A percentile compares a stretch with the other conserved stretches of the same genome.
Conservation (phyloP, 257 asterid species). For the Solanum sejunctum region DNA sequence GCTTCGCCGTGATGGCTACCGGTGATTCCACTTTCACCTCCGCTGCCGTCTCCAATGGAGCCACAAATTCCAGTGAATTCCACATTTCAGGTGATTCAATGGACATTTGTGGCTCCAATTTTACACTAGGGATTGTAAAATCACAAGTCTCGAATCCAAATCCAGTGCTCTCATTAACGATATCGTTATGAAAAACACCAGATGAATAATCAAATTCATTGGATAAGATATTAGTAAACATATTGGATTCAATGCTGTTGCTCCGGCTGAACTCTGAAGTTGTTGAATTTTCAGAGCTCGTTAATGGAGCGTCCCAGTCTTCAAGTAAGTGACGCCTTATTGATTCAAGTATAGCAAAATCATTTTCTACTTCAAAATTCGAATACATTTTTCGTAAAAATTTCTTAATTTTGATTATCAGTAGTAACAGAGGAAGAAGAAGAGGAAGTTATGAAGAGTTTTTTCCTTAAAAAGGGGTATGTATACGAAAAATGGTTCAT, state of each 20-base stretch:
- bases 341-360: conserved; percentile 17
- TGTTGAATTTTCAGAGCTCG: not conserved
- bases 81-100: not conserved
- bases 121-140: not conserved
- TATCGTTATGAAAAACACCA: not conserved
- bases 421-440: not conserved
- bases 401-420: not conserved
- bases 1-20: not conserved
- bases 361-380: conserved; percentile 7
- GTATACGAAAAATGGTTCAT: not conserved
- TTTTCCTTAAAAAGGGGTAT: not conserved
- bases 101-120: conserved; percentile 2
- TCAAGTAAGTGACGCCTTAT: conserved; percentile 15
- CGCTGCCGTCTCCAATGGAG: not conserved
- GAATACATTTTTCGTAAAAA: not conserved
- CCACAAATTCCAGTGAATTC: not conserved
- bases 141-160: not conserved
- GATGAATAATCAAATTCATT: not conserved
- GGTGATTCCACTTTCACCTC: not conserved
- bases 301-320: conserved; percentile 5
- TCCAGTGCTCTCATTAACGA: not conserved
- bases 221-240: not conserved
- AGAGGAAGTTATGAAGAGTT: not conserved
- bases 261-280: not conserved
- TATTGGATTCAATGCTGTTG: not conserved